Evolutionary conservation across 2,329 filamentous ascomycete species (phyloP).

Genomic region (Beauveria australis): DNA sequence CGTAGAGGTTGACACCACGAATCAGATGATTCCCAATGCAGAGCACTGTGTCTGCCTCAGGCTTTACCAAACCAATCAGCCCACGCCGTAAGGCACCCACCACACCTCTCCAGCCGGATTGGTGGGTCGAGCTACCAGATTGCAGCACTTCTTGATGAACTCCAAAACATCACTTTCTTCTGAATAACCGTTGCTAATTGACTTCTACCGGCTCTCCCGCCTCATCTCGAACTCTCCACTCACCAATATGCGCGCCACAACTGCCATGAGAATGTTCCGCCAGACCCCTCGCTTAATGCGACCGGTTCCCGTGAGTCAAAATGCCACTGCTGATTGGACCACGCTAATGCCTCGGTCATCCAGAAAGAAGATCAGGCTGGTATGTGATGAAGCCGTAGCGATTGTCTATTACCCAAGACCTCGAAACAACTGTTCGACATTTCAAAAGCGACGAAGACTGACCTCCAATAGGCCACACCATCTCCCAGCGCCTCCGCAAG

Average conservation of each 20-base stretch:
- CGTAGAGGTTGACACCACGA: constrained; percentile 29
- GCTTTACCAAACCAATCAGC: constrained; percentile 19
- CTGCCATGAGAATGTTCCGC: constrained; percentile 58
- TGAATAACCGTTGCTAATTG: constrained; percentile 12
- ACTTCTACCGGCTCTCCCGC: constrained; percentile 18
- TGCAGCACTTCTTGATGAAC: constrained; percentile 27
- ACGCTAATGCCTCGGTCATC: constrained; percentile 21
- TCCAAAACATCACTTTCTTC: constrained; percentile 12
- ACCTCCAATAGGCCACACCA: constrained; percentile 67
- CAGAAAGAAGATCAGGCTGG: constrained; percentile 61
- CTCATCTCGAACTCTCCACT: constrained; percentile 20
- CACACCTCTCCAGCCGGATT: constrained; percentile 16
- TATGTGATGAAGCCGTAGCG: constrained; percentile 36
- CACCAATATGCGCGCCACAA: constrained; percentile 56
- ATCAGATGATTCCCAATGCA: constrained; percentile 33
- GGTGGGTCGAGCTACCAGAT: constrained; percentile 25
- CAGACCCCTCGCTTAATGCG: constrained; percentile 58
- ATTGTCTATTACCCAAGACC: constrained; percentile 7
- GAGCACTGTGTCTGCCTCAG: constrained; percentile 31
- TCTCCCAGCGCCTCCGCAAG: constrained; percentile 88
- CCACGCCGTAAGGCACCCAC: constrained; percentile 28
- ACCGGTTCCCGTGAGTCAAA: constrained; percentile 58
- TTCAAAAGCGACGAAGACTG: constrained; percentile 12
- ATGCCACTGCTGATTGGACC: constrained; percentile 12
- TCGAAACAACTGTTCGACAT: constrained; percentile 7